Evolutionary conservation across 75 land plant genomes (phyloP), one percentile per base, ranked within the genome.

Genomic region (Isoetes taiwanensis): DNA sequence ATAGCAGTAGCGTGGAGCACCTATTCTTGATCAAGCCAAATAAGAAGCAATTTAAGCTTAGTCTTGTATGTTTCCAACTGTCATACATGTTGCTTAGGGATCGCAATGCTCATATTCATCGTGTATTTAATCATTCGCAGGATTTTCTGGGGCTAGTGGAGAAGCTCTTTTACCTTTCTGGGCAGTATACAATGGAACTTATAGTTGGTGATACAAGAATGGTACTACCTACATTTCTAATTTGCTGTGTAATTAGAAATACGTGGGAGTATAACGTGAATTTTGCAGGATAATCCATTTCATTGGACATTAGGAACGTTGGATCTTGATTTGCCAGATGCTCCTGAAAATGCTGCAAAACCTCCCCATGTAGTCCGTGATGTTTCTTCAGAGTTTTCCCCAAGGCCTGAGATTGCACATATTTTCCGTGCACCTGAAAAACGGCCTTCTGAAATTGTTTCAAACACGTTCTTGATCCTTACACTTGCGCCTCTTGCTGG

Each of bases 381-480:
- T 43, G 55, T 72, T n/a, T 62, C 64, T 61, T 58, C 67, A 0
- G 59, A 69, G 59, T 93, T 71, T 66, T 83, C 76, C 2, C 96
- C 96, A 3, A 84, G 76, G 64, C 71, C 77, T 26, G 99, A 93
- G 56, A 93, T 93, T 72, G 59, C 73, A 0, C 99, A 93, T 68
- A 93, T 93, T 42, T 93, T 93, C 61, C 64, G 99, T 42, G 63
- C 71, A 24, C 90, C 99, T 24, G 99, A 87, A 43, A 93, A 82
- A 66, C 68, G 75, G 25, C 96, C 99, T 30, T 76, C 90, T 32
- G 21, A 75, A 56, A 62, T 79, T 65, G 80, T 93, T 1, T 93
- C 99, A 28, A 59, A 68, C 57, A 65, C 77, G 23, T 93, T 93
- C 64, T 58, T 80, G 62, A 74, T 52, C 57, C 63, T 88, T 23